Evolutionary conservation across 345 rosid species (phyloP), one percentile per base, ranked within the genome.

Genomic region (Clausena lansium): DNA sequence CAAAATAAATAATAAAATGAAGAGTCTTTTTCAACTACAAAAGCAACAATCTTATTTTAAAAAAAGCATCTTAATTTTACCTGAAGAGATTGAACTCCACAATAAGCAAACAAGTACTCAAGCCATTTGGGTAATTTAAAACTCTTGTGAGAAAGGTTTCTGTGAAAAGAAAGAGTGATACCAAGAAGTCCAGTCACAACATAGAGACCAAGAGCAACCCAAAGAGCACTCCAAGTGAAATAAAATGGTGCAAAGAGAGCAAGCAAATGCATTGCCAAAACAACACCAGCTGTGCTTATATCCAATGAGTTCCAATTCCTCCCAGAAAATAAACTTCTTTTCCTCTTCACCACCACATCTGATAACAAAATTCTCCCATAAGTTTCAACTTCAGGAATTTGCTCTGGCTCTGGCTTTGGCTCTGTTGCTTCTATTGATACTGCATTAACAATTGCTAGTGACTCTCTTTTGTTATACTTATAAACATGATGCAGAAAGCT

Each of bases 81-180:
- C 95, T 95, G 98, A 76, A 93, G 88, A 45, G 98, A 97, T 27
- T 84, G 89, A 77, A 85, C 89, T 57, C 94, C 98, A 67, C 94
- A 93, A 76, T 91, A 92, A 45, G 99, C 98, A 70, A 92, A 95
- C 17, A 83, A 14, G 79, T 95, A 95, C 83, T 93, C 98, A 28
- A 95, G 97, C 96, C 90, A 90, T 77, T 90, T 93, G 19, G 97
- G 93, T 27, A 93, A 85, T 85, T 88, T 88, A 83, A 94, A 94
- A 77, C 92, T 91, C 75, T 88, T 85, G 41, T 94, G 96, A 63
- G 93, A 85, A 32, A 92, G 91, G 78, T 91, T 91, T 55, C 94
- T 83, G 63, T 92, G 97, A 35, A 77, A 94, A 50, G 92, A 92
- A 39, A 92, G 80, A 36, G 96, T 92, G 41, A 94, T 90, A 47